A percentile compares a stretch with the other conserved stretches of the same genome.
Evolutionary conservation across 768 basidiomycete genomes (phyloP).

Genomic region (Pleurotus platypus): DNA sequence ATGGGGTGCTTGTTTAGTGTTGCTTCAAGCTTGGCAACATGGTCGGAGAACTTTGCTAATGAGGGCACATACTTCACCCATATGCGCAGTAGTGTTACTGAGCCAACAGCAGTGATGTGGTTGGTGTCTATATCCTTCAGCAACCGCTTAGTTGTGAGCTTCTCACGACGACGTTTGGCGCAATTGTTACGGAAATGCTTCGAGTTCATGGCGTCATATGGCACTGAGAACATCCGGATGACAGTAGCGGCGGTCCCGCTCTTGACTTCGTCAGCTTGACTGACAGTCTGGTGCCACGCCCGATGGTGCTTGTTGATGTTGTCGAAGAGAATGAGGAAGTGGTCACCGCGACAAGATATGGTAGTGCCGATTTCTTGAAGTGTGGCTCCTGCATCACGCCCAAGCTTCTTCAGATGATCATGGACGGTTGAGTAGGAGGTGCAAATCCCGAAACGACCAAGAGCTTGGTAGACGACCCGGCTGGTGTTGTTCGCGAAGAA

Average conservation of each 20-base stretch:
- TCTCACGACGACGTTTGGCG: background rate
- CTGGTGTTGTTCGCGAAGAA: constrained; percentile 16
- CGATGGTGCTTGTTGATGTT: constrained; percentile 20
- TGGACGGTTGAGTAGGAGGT: constrained; percentile 16
- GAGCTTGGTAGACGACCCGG: constrained; percentile 12
- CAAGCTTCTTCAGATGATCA: constrained; percentile 10
- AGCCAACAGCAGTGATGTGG: constrained; percentile 9
- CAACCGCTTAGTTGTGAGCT: background rate
- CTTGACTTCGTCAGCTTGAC: constrained; percentile 13
- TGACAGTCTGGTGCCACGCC: constrained; percentile 16
- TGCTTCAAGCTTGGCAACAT: background rate
- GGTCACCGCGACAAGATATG: background rate
- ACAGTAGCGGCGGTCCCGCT: constrained; percentile 19
- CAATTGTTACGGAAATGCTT: background rate
- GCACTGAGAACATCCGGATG: constrained; percentile 14
- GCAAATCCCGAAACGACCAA: constrained; percentile 15
- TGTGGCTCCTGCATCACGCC: constrained; percentile 5
- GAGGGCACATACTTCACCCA: constrained; percentile 12
- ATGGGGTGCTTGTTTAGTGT: constrained; percentile 9
- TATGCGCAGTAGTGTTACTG: constrained; percentile 1
- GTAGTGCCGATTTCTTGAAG: constrained; percentile 6
- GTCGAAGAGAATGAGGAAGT: constrained; percentile 18
- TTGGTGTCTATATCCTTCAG: constrained; percentile 11
- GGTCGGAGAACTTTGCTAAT: background rate
- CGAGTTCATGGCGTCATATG: background rate